Evolutionary conservation across 345 rosid genomes (phyloP).

Genomic region (Toxicodendron radicans): DNA sequence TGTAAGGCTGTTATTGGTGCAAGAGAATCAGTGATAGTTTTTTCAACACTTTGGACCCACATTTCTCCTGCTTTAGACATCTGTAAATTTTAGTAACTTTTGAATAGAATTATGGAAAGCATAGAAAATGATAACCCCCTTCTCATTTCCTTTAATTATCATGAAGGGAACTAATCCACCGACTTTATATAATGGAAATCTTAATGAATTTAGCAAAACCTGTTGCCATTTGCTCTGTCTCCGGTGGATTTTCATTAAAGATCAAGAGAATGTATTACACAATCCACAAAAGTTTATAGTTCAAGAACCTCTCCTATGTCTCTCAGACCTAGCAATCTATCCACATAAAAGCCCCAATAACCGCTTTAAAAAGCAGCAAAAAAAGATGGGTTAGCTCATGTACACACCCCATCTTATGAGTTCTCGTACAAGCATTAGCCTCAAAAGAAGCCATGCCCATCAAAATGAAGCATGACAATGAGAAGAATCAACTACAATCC

Average conservation of each 20-base stretch:
- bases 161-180: background rate
- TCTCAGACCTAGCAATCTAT: conserved; percentile 20
- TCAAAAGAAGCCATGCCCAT: background rate
- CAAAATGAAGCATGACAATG: background rate
- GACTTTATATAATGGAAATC: background rate
- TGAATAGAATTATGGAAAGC: background rate
- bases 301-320: conserved; percentile 10
- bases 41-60: background rate
- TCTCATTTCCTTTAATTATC: background rate
- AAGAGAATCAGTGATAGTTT: background rate
- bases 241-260: conserved; percentile 2
- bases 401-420: conserved; percentile 15
- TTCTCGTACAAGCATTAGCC: conserved; percentile 14
- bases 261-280: conserved; percentile 16
- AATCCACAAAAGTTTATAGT: conserved; percentile 14
- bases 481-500: conserved; percentile 24
- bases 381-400: conserved; percentile 9
- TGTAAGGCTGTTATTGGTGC: background rate
- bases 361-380: conserved; percentile 11
- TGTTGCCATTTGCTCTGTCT: background rate
- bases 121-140: too few relatives aligned
- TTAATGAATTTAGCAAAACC: background rate
- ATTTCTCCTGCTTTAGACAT: background rate
- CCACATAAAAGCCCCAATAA: conserved; percentile 10
- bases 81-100: background rate